Evolutionary conservation across 345 rosid genomes (phyloP).

Genomic region (Pelargonium nanum): DNA sequence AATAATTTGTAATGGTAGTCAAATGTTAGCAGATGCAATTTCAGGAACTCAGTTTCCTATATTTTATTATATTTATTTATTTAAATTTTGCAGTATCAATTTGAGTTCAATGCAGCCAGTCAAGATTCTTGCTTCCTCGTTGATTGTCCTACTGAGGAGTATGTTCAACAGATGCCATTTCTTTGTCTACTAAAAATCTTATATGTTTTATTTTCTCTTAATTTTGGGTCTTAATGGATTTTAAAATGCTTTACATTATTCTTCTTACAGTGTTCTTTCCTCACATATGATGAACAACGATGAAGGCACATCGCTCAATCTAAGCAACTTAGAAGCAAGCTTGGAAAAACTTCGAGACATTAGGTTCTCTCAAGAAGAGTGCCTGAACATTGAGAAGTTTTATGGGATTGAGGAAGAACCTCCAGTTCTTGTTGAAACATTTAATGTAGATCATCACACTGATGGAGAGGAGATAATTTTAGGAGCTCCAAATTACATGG

Average conservation of each 20-base stretch:
- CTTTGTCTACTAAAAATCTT: conserved; percentile 3
- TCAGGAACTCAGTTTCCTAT: neutral
- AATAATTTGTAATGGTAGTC: no score
- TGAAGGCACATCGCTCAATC: conserved; percentile 9
- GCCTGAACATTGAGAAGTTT: conserved; percentile 9
- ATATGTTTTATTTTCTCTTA: neutral
- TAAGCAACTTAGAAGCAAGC: conserved; percentile 13
- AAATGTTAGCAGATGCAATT: neutral
- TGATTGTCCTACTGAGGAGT: conserved; percentile 25
- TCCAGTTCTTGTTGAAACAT: neutral
- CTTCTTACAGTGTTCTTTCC: conserved; percentile 15
- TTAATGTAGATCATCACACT: conserved; percentile 16
- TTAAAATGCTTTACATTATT: neutral
- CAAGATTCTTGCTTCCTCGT: conserved; percentile 18
- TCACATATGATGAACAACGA: conserved; percentile 21
- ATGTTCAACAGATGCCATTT: conserved; percentile 11
- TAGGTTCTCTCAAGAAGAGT: conserved; percentile 14
- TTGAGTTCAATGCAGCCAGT: conserved; percentile 14
- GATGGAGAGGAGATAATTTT: conserved; percentile 15
- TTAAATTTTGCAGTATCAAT: conserved; percentile 17
- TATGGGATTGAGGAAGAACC: conserved; percentile 12
- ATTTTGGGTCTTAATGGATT: neutral
- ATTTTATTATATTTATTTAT: neutral
- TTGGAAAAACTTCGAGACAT: conserved; percentile 18
- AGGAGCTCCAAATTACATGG: neutral